Percentiles rank a stretch among this genome's conserved stretches.
These are phyloP conservation scores for Jatropha multifida DNA, from an alignment of 441 rosid species.

Conservation along the genomic window DNA sequence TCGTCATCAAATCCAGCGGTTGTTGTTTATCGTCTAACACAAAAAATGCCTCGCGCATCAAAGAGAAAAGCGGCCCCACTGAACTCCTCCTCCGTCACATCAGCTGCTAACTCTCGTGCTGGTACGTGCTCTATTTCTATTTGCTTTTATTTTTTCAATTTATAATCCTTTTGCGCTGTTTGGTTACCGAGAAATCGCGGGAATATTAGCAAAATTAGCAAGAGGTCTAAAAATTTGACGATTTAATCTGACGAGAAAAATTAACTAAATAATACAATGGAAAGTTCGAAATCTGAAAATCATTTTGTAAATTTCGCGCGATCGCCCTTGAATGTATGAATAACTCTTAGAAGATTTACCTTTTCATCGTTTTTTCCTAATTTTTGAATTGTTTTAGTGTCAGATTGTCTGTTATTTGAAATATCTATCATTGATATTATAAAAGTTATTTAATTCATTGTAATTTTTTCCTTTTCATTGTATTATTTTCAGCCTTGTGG, in stretches of 20 bases:
- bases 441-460: too few relatives aligned
- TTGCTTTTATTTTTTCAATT: not conserved
- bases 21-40: slow-evolving; percentile 11
- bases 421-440: not conserved
- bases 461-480: too few relatives aligned
- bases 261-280: too few relatives aligned
- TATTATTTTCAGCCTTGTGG: too few relatives aligned
- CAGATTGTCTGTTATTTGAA: not conserved
- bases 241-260: not conserved
- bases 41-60: slow-evolving; percentile 40
- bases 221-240: not conserved
- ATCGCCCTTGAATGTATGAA: not conserved
- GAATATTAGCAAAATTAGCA: slow-evolving; percentile 5
- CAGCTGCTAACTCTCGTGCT: slow-evolving; percentile 32
- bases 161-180: slow-evolving; percentile 1
- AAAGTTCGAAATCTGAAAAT: not conserved
- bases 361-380: not conserved
- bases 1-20: slow-evolving; percentile 30
- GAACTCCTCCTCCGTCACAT: slow-evolving; percentile 32
- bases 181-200: slow-evolving; percentile 26
- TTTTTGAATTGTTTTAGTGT: not conserved
- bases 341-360: not conserved
- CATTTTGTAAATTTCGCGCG: not conserved
- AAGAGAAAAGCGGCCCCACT: slow-evolving; percentile 49
- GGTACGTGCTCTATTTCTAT: slow-evolving; percentile 21